Evolutionary conservation across 2,329 filamentous ascomycete species (phyloP), one percentile per base, ranked within the genome.

Genomic region (Lomentospora prolificans): DNA sequence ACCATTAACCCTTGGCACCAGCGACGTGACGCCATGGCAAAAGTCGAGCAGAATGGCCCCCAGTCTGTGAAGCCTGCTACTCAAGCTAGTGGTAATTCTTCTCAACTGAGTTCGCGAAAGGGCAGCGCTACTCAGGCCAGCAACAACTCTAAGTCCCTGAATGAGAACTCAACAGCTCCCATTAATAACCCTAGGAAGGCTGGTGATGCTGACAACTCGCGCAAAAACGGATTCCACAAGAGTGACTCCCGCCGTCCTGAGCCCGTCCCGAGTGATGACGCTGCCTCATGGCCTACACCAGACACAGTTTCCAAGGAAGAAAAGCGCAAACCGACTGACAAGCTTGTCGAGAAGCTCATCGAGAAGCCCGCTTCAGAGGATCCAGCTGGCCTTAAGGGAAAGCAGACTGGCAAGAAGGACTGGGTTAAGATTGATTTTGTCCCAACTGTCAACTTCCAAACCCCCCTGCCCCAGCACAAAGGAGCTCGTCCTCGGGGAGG

Each of bases 1-100:
- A 70, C 82, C 1, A 87, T 96, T 57, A 99, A 99, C 68, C 75
- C 91, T 59, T 99, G 94, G 92, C 80, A 85, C 60, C 83, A 91
- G 70, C 82, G 91, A 56, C 85, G 80, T 63, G 85, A 90, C 64
- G 84, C 83, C 50, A 74, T 78, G 59, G 74, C 80, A 39, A 85
- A 82, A 67, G 66, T 68, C 24, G 79, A 76, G 63, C 53, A 31
- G 58, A 39, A 19, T 22, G 19, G 19, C 27, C 31, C 24, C 10
- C 30, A 31, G 36, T 14, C 46, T 3, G 46, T 17, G 25, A 25
- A 46, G 30, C 25, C 53, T 27, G 14, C 24, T 39, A 36, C 66
- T 5, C 56, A 64, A 12, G 50, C 66, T 10, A 55, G 62, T 8
- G 59, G 60, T 19, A 57, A 63, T n/a, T 53, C 60, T 19, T 12